Evolutionary conservation across 2,329 filamentous ascomycete genomes (phyloP), one percentile per base, ranked within the genome.

Genomic region (Pleurostoma richardsiae): DNA sequence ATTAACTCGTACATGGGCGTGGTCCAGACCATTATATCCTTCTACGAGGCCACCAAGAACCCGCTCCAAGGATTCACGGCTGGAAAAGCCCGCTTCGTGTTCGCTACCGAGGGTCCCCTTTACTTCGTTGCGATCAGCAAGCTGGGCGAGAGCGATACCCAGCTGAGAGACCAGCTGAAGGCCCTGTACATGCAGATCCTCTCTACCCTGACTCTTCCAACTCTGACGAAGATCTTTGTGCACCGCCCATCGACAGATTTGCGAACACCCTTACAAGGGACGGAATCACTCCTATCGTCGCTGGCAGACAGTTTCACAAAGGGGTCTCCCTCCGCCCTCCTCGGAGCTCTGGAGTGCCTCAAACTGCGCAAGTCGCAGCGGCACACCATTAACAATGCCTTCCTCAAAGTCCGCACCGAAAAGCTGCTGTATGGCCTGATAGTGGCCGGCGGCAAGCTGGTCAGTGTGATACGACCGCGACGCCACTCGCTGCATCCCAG

Each of bases 151-250:
- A 96, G 89, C 62, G 92, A 97, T 61, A 72, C 81, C 4, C 92
- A 99, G 64, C 77, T 99, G 26, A 82, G 88, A 45, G 80, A 83
- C 26, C 94, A 99, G 64, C 80, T 99, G 3, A 90, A 96, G 54
- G 91, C 92, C 10, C 71, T 99, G 36, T 99, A 99, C 65, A 97
- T 96, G 88, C 94, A 99, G 66, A 96, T 99, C 44, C 69, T 99
- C 29, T 97, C 94, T 2, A 99, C 95, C 0, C 71, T 99, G 49
- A 99, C 94, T 0, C 76, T 99, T 6, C 92, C 94, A 0, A 87
- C 82, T 10, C 77, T 99, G 54, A 88, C 84, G 43, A 88, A 86
- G 57, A 88, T 97, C 49, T 99, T 99, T 61, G 86, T 83, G 10
- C 82, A 91, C 53, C 83, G 94, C 10, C 92, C 94, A 6, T 96